Conservation (phyloP, 345 rosid genomes). For the Bretschneidera sinensis region DNA sequence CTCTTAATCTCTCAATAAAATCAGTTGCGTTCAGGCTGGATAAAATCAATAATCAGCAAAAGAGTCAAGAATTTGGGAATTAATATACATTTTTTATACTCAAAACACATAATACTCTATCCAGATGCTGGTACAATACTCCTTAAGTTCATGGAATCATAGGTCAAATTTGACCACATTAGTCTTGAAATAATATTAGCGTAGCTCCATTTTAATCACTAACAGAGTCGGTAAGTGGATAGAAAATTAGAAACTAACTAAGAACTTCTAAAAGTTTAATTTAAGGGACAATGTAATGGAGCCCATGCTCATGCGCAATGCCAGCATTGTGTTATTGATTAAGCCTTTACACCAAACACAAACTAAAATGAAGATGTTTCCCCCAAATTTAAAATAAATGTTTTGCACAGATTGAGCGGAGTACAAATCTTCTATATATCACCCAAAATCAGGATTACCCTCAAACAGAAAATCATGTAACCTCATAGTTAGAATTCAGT, state of each 20-base stretch:
- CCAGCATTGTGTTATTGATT: too few relatives aligned
- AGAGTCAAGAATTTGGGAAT: not conserved
- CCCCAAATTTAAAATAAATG: too few relatives aligned
- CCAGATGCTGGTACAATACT: not conserved
- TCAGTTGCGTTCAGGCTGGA: conserved; percentile 73
- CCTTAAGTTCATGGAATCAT: not conserved
- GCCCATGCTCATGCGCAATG: not conserved
- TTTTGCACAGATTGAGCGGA: too few relatives aligned
- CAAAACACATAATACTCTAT: not conserved
- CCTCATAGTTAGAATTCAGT: not conserved
- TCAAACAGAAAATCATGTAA: not conserved
- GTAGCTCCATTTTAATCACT: too few relatives aligned
- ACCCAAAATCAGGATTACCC: not conserved
- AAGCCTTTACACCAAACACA: not conserved
- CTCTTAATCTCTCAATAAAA: conserved; percentile 72
- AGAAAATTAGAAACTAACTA: not conserved
- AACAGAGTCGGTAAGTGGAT: too few relatives aligned
- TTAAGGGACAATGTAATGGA: too few relatives aligned
- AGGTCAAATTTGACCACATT: too few relatives aligned
- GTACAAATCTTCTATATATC: too few relatives aligned
- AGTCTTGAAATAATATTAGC: not conserved
- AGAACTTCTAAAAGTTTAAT: not conserved
- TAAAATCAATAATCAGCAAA: conserved; percentile 13
- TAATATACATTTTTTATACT: not conserved
- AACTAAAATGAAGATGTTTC: too few relatives aligned